Conservation (phyloP, 371 early-diverging fungal species). For the Enterocytospora artemiae region DNA sequence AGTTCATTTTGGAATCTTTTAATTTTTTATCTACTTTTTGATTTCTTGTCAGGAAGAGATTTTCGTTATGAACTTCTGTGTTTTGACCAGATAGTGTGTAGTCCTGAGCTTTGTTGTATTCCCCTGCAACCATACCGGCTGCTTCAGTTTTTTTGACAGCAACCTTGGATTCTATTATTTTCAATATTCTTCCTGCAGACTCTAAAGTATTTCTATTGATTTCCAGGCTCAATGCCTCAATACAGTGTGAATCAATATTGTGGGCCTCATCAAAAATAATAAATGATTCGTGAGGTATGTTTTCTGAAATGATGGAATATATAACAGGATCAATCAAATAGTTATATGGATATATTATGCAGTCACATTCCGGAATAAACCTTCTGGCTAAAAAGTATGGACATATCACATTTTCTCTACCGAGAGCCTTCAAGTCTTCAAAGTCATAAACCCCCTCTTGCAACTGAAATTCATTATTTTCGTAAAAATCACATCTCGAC, state of each 20-base stretch:
- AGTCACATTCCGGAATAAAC: conserved; percentile 75
- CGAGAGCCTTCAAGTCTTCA: conserved; percentile 73
- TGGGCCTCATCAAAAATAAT: conserved; percentile 99
- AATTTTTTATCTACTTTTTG: conserved; percentile 51
- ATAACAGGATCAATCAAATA: conserved; percentile 97
- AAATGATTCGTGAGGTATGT: conserved; percentile 73
- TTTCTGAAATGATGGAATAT: conserved; percentile 80
- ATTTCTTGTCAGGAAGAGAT: conserved; percentile 65
- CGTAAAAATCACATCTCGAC: conserved; percentile 53
- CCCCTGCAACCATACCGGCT: too few relatives aligned
- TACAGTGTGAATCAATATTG: conserved; percentile 84
- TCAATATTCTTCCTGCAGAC: conserved; percentile 62
- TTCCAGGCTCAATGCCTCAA: conserved; percentile 86
- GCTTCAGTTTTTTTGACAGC: conserved; percentile 65
- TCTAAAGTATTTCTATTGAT: conserved; percentile 77
- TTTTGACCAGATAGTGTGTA: too few relatives aligned
- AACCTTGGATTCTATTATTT: conserved; percentile 58
- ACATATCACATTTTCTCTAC: conserved; percentile 67
- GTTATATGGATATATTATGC: conserved; percentile 94
- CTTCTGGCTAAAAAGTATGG: conserved; percentile 85
- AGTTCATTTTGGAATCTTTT: conserved; percentile 13
- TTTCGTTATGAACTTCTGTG: too few relatives aligned
- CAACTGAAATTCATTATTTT: conserved; percentile 65
- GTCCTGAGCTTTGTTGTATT: too few relatives aligned
- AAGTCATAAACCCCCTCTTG: conserved; percentile 84